A percentile compares a stretch with the other conserved stretches of the same genome.
Evolutionary conservation across 2,329 filamentous ascomycete species (phyloP).

Genomic region (Paecilomyces niveus): DNA sequence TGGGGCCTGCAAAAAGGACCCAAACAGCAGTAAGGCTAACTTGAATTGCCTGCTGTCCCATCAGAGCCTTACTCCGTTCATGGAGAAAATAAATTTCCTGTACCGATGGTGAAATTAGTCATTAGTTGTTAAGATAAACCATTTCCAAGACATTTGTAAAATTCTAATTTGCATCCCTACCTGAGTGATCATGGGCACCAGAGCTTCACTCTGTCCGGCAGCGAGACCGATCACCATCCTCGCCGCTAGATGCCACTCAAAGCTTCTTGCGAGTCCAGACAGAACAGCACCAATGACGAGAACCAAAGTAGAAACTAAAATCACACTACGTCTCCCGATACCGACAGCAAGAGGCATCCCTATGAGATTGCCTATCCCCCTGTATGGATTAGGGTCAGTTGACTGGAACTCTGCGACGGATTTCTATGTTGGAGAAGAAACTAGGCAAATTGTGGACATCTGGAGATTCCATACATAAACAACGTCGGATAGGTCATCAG

Average conservation of each 20-base stretch:
- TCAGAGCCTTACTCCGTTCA: constrained; percentile 33
- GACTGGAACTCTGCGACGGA: no score
- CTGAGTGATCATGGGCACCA: constrained; percentile 33
- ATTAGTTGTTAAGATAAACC: no score
- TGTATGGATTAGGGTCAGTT: constrained; percentile 3
- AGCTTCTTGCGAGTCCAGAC: constrained; percentile 20
- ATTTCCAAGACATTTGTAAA: no score
- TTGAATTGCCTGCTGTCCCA: constrained; percentile 37
- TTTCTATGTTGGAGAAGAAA: no score
- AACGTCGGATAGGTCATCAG: no score
- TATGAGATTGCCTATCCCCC: constrained; percentile 26
- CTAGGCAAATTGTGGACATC: no score
- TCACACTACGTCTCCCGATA: constrained; percentile 26
- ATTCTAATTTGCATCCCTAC: no score
- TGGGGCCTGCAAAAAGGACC: constrained; percentile 35
- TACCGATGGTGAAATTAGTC: no score
- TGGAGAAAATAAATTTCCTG: constrained; percentile 41
- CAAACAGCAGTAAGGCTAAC: constrained; percentile 31
- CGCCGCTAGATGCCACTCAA: constrained; percentile 31
- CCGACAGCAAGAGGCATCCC: constrained; percentile 30
- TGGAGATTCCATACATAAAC: no score
- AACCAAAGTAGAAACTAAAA: constrained; percentile 22
- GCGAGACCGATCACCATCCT: constrained; percentile 34
- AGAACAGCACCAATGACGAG: constrained; percentile 21
- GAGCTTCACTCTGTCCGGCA: constrained; percentile 37